A percentile compares a stretch with the other conserved stretches of the same genome.
phyloP scores from a whole-genome alignment of 352 stramenopile species.

The Pythium rhizo-oryzae region DNA sequence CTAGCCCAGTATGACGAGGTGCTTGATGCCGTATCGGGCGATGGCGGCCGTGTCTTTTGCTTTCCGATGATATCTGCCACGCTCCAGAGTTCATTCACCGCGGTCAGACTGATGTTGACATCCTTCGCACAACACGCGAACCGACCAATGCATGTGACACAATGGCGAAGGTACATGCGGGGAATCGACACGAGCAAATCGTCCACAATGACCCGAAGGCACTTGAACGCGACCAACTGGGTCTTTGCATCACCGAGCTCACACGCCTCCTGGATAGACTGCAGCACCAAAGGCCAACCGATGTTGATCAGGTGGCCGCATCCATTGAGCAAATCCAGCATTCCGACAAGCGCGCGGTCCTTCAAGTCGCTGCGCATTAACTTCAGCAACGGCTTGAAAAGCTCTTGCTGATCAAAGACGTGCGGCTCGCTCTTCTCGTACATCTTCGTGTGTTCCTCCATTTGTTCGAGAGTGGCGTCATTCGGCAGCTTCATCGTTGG shows the following conservation, averaged over 20 bases:
- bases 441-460: constrained; percentile 42
- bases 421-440: constrained; percentile 39
- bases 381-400: constrained; percentile 62
- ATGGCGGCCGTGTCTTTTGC: constrained; percentile 34
- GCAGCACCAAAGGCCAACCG: constrained; percentile 74
- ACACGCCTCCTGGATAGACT: constrained; percentile 63
- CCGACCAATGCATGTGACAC: constrained; percentile 92
- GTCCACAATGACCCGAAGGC: constrained; percentile 96
- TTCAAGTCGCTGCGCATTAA: constrained; percentile 78
- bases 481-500: constrained; percentile 45
- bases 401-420: constrained; percentile 70
- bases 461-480: constrained; percentile 47
- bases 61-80: constrained; percentile 89
- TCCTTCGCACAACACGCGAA: constrained; percentile 95
- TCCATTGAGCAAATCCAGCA: constrained; percentile 79
- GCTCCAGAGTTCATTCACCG: constrained; percentile 96
- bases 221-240: constrained; percentile 94
- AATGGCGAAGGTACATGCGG: constrained; percentile 62
- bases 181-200: constrained; percentile 93
- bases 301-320: constrained; percentile 74
- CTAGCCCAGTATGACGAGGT: constrained; percentile 53
- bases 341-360: constrained; percentile 62
- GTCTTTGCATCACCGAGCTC: constrained; percentile 73
- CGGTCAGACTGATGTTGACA: constrained; percentile 98
- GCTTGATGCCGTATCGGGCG: not conserved